Conservation (phyloP, 805 yeast genomes). For the Saturnispora serradocipensis region DNA sequence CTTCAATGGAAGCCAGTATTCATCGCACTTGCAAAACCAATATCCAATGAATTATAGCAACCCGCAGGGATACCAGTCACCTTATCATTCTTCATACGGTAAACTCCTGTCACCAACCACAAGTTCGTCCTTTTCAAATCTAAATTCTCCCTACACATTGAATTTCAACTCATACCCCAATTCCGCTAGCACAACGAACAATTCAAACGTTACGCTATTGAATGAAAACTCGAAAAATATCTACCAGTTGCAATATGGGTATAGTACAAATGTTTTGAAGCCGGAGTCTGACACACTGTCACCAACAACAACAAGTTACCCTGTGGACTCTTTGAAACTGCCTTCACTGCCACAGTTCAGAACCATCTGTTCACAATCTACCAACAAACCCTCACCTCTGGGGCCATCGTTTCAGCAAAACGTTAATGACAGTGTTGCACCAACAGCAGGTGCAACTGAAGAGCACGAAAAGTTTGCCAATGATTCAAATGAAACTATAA, state of each 20-base stretch:
- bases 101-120: background rate
- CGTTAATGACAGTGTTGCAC: background rate
- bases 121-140: background rate
- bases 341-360: background rate
- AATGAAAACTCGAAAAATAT: background rate
- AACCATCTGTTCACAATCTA: background rate
- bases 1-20: constrained; percentile 4
- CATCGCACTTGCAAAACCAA: constrained; percentile 1
- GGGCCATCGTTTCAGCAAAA: background rate
- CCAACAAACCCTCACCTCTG: background rate
- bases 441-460: background rate
- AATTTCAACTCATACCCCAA: constrained; percentile 3
- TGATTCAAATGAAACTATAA: constrained; percentile 6
- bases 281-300: background rate
- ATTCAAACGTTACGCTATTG: background rate
- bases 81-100: background rate
- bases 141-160: constrained; percentile 4
- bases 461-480: background rate
- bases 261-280: background rate
- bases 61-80: background rate
- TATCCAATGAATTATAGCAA: background rate
- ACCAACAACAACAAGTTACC: constrained; percentile 1
- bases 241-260: background rate
- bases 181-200: constrained; percentile 1
- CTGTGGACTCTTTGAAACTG: background rate